These are phyloP conservation scores for Hypoxylon sp. DNA, from an alignment of 2,329 filamentous ascomycete genomes.

Conservation along the genomic window DNA sequence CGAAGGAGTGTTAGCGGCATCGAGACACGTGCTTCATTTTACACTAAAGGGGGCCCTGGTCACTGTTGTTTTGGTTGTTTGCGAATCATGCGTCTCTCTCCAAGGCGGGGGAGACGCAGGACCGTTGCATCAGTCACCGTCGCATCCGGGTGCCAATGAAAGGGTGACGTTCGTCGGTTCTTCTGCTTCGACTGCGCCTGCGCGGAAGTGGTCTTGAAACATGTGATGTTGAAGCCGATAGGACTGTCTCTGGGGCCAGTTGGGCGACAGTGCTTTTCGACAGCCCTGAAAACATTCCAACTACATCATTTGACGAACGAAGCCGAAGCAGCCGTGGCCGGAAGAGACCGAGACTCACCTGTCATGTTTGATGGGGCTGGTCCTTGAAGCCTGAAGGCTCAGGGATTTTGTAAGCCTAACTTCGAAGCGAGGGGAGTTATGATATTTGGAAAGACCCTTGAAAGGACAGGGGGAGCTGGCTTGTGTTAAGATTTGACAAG, in stretches of 20 bases:
- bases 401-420: constrained; percentile 21
- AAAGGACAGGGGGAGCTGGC: constrained; percentile 23
- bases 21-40: constrained; percentile 35
- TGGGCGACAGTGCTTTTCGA: constrained; percentile 22
- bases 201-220: constrained; percentile 26
- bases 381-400: constrained; percentile 19
- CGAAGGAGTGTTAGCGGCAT: constrained; percentile 24
- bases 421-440: constrained; percentile 25
- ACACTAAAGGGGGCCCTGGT: constrained; percentile 7
- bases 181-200: constrained; percentile 26
- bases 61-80: constrained; percentile 24
- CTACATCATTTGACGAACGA: constrained; percentile 27
- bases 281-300: constrained; percentile 25
- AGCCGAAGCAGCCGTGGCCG: constrained; percentile 24
- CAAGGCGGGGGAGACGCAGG: constrained; percentile 34
- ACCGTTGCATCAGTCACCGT: constrained; percentile 41
- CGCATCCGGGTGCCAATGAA: constrained; percentile 34
- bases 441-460: constrained; percentile 27
- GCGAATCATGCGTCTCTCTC: constrained; percentile 16
- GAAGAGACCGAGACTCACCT: constrained; percentile 32
- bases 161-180: constrained; percentile 28
- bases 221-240: constrained; percentile 40
- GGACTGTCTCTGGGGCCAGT: constrained; percentile 11
- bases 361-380: constrained; percentile 36
- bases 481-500: constrained; percentile 25